Conservation (phyloP, 345 rosid genomes). For the Noccaea bulbosa region DNA sequence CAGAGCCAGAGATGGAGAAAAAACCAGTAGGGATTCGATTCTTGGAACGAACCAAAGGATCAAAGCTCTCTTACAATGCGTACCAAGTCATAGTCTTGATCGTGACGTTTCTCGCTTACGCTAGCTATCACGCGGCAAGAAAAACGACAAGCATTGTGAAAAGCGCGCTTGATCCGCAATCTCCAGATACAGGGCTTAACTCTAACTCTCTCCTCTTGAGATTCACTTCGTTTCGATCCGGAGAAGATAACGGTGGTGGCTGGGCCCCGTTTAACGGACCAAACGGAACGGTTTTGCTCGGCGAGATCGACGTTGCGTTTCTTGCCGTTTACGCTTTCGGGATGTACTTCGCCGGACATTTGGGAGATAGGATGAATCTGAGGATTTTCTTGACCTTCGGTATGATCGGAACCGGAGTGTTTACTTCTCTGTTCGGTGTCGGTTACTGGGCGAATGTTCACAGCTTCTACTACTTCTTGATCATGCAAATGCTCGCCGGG, state of each 20-base stretch:
- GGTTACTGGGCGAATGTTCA: conserved; percentile 79
- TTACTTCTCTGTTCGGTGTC: conserved; percentile 67
- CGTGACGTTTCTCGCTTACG: conserved; percentile 78
- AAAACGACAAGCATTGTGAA: conserved; percentile 94
- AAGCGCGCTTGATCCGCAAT: conserved; percentile 80
- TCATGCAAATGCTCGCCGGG: conserved; percentile 70
- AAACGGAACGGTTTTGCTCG: conserved; percentile 67
- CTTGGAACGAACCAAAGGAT: conserved; percentile 53
- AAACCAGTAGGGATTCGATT: conserved; percentile 74
- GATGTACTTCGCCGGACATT: conserved; percentile 78
- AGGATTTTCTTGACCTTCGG: conserved; percentile 68
- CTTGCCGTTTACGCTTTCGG: conserved; percentile 72
- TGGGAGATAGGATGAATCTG: conserved; percentile 76
- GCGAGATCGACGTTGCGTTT: conserved; percentile 77
- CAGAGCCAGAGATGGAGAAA: conserved; percentile 27
- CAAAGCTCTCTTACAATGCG: conserved; percentile 62
- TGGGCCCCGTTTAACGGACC: conserved; percentile 81
- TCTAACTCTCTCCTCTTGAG: conserved; percentile 38
- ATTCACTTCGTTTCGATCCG: conserved; percentile 32
- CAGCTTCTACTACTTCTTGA: conserved; percentile 59
- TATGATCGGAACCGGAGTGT: conserved; percentile 78
- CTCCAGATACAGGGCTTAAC: conserved; percentile 41
- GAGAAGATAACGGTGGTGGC: conserved; percentile 51
- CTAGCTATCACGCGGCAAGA: conserved; percentile 83
- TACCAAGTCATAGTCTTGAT: conserved; percentile 81